Percentiles rank a stretch among this genome's conserved stretches.
phyloP scores from a whole-genome alignment of 495 filamentous ascomycete species.

The Penicillium paradoxum region DNA sequence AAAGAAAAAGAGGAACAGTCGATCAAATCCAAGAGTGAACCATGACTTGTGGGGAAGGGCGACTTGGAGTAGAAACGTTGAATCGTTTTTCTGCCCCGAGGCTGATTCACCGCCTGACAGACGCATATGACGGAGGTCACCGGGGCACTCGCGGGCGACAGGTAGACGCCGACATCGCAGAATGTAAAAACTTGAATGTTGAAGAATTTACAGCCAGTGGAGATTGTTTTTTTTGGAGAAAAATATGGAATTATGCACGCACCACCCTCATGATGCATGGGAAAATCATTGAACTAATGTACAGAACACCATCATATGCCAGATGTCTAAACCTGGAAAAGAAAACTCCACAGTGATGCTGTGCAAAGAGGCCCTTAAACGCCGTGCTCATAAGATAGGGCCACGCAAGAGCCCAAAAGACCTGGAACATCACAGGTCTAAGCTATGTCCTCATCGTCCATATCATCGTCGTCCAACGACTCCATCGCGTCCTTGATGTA shows the following conservation, averaged over 20 bases:
- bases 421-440: slow-evolving; percentile 23
- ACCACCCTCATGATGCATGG: slow-evolving; percentile 2
- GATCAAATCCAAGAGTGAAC: slow-evolving; percentile 2
- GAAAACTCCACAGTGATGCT: slow-evolving; percentile 41
- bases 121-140: slow-evolving; percentile 5
- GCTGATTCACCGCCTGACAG: slow-evolving; percentile 5
- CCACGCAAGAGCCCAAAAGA: slow-evolving; percentile 9
- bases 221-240: background rate
- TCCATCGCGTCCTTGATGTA: slow-evolving; percentile 94
- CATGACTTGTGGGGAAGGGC: slow-evolving; percentile 9
- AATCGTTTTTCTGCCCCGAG: slow-evolving; percentile 8
- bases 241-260: slow-evolving; percentile 3
- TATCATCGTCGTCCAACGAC: slow-evolving; percentile 77
- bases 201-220: too few species aligned
- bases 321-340: slow-evolving; percentile 21
- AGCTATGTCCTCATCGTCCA: slow-evolving; percentile 61
- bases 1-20: background rate
- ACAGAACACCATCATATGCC: slow-evolving; percentile 37
- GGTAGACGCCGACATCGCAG: background rate
- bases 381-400: slow-evolving; percentile 19
- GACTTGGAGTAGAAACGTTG: slow-evolving; percentile 1
- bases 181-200: too few species aligned
- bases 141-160: background rate
- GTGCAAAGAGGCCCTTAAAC: slow-evolving; percentile 24
- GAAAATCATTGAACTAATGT: slow-evolving; percentile 32